These are phyloP conservation scores for Zoysia japonica DNA, from an alignment of 176 grass and related monocot species.

Conservation along the genomic window DNA sequence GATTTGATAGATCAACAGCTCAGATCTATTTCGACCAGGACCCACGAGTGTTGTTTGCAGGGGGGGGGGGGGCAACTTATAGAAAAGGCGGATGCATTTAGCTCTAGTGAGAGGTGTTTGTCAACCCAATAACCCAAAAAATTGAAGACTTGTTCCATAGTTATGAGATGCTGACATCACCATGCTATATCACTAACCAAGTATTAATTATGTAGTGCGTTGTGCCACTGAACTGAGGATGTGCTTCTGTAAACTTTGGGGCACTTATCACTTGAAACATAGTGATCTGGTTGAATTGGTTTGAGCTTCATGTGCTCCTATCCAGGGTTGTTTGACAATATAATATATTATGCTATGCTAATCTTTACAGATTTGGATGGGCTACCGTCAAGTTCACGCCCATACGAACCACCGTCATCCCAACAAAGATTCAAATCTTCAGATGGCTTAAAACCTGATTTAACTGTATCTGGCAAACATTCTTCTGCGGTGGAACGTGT, in stretches of 20 bases:
- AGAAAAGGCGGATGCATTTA: background rate
- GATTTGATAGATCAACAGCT: too few species aligned
- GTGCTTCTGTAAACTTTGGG: background rate
- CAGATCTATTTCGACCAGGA: too few species aligned
- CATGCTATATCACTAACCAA: background rate
- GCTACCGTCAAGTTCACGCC: conserved; percentile 37
- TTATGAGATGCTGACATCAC: background rate
- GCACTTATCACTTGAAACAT: background rate
- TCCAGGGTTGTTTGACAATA: background rate
- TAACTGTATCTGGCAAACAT: conserved; percentile 45
- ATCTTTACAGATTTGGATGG: conserved; percentile 43
- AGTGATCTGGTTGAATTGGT: conserved; percentile 1
- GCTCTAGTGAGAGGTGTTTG: background rate
- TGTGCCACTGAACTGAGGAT: background rate
- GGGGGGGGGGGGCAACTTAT: background rate
- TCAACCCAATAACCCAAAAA: background rate
- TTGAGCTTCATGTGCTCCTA: background rate
- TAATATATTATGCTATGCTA: conserved; percentile 4
- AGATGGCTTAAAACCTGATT: conserved; percentile 30
- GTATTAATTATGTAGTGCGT: conserved; percentile 4
- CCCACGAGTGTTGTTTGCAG: too few species aligned
- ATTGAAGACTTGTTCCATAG: background rate
- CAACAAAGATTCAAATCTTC: conserved; percentile 41
- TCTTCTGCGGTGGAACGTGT: conserved; percentile 22
- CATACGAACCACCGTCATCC: conserved; percentile 46